Evolutionary conservation across 1,139 yeast genomes (phyloP).

Genomic region (Pichia inconspicua): DNA sequence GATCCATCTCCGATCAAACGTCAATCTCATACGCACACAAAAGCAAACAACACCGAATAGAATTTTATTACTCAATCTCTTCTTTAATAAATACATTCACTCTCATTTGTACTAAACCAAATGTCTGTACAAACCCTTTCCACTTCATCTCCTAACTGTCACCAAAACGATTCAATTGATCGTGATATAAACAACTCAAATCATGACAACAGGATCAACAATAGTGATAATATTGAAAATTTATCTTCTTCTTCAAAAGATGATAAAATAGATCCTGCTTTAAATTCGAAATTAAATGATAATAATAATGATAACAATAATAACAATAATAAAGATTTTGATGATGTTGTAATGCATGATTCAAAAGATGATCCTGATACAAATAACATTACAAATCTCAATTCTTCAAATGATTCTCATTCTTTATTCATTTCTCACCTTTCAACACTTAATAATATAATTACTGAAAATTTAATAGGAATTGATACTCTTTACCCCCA

Average conservation of each 20-base stretch:
- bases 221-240: neutral
- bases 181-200: neutral
- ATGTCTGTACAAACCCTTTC: neutral
- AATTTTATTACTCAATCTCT: too few species aligned
- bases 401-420: neutral
- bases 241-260: neutral
- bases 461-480: neutral
- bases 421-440: neutral
- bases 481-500: neutral
- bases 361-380: neutral
- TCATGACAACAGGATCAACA: neutral
- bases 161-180: neutral
- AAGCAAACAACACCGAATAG: too few species aligned
- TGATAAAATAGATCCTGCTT: conserved; percentile 8
- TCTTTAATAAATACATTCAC: too few species aligned
- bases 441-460: neutral
- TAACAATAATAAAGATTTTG: neutral
- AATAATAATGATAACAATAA: neutral
- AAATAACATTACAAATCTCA: neutral
- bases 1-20: neutral
- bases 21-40: neutral
- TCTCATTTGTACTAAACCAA: too few species aligned
- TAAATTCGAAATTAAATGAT: neutral
- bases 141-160: neutral
- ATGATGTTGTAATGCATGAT: neutral